Conservation (phyloP, 164 flowering plant genomes). For the Kingdonia uniflora region DNA sequence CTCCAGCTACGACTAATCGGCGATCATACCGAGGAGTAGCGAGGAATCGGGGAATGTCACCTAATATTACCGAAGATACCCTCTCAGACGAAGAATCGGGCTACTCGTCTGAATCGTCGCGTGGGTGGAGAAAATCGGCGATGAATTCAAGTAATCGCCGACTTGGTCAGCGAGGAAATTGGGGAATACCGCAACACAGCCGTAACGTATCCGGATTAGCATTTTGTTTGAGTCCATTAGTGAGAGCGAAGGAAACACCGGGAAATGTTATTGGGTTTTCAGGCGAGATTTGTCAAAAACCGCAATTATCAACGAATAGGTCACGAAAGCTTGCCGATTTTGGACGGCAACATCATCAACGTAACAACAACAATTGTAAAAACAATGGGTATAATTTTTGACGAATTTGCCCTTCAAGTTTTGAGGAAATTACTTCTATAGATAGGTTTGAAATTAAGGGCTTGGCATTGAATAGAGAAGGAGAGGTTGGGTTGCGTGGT, state of each 20-base stretch:
- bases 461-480: too few relatives aligned
- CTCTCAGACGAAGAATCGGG: conserved; percentile 17
- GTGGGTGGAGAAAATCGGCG: conserved; percentile 23
- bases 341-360: conserved; percentile 51
- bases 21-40: conserved; percentile 12
- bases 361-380: too few relatives aligned
- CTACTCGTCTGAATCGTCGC: conserved; percentile 35
- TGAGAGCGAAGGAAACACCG: conserved; percentile 62
- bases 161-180: too few relatives aligned
- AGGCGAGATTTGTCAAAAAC: conserved; percentile 36
- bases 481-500: too few relatives aligned
- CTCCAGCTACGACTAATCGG: conserved; percentile 5
- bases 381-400: too few relatives aligned
- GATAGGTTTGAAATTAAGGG: too few relatives aligned
- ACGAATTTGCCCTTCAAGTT: too few relatives aligned
- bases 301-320: conserved; percentile 47
- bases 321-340: conserved; percentile 87
- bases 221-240: conserved; percentile 83
- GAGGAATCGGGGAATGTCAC: conserved; percentile 78
- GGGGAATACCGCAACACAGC: conserved; percentile 9
- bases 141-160: background rate
- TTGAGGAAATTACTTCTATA: too few relatives aligned
- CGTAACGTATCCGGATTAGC: conserved; percentile 41
- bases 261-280: conserved; percentile 19
- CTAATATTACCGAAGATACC: conserved; percentile 15